phyloP scores from a whole-genome alignment of 1,139 yeast species.

The Diutina catenulata region DNA sequence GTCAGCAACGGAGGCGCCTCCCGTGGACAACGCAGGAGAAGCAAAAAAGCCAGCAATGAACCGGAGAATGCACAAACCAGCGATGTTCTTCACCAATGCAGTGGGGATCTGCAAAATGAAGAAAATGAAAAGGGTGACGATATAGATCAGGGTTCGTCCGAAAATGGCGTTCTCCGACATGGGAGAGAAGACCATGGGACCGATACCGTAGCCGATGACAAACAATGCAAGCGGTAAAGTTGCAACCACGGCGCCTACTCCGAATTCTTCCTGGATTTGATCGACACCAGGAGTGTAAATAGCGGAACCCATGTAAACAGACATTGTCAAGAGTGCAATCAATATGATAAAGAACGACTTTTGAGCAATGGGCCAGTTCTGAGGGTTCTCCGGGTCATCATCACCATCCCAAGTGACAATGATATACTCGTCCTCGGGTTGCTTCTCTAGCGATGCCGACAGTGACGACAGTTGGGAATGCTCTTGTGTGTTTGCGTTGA shows the following conservation, averaged over 20 bases:
- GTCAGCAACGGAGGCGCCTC: conserved; percentile 16
- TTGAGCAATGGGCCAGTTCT: conserved; percentile 36
- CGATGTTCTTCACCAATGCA: conserved; percentile 20
- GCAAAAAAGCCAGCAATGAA: conserved; percentile 21
- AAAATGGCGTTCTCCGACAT: conserved; percentile 32
- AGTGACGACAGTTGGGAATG: no score
- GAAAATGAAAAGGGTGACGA: conserved; percentile 18
- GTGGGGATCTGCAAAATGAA: conserved; percentile 23
- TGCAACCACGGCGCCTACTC: conserved; percentile 27
- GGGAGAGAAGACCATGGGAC: conserved; percentile 45
- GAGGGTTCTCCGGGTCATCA: conserved; percentile 47
- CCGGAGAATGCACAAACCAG: conserved; percentile 20
- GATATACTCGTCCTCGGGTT: conserved; percentile 7
- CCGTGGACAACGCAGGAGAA: conserved; percentile 18
- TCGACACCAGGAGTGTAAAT: conserved; percentile 45
- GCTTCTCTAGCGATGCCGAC: not conserved
- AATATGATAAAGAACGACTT: conserved; percentile 28
- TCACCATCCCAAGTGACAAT: conserved; percentile 33
- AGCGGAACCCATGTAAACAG: conserved; percentile 52
- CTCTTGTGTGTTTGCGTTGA: not conserved
- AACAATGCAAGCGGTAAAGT: conserved; percentile 27
- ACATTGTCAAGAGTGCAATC: conserved; percentile 34
- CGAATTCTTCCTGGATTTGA: conserved; percentile 25
- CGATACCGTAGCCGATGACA: conserved; percentile 47
- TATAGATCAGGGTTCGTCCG: conserved; percentile 38